Evolutionary conservation across 345 rosid species (phyloP), one percentile per base, ranked within the genome.

Genomic region (Hibiscus tridactylites): DNA sequence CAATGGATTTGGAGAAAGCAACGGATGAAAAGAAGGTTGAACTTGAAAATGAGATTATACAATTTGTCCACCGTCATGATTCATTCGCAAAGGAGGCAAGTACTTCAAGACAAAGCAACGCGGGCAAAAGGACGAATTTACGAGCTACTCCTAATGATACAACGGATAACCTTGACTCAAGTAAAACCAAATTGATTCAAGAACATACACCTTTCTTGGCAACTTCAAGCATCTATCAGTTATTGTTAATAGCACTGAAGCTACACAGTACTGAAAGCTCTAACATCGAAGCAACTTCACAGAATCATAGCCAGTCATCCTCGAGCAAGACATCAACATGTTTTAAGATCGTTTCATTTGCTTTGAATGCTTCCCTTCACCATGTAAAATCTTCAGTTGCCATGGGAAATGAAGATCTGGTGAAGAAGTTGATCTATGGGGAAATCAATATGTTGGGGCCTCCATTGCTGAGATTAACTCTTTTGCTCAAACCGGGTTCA

Each of bases 181-280:
- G 85, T 71, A 77, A 73, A 76, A 47, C 50, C 66, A 76, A 67
- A 62, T 71, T 77, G 60, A 64, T 65, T 63, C 88, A 79, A 65
- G 88, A 85, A 65, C 79, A 39, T 70, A 75, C 78, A 61, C 78
- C 86, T 47, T 88, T 85, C 79, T 79, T 91, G 83, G 71, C 92
- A 73, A 87, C 92, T 77, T 87, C 96, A 79, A 90, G 87, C 75
- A 82, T 92, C 70, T 79, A 76, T 76, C 90, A 87, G 82, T 70
- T 90, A 47, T 75, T 88, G 79, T 82, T 79, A 70, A 74, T 71
- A 68, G 73, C 71, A 0, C 71, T 87, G 71, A 76, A 81, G 65
- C 80, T 75, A 16, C 70, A 59, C 73, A 73, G 52, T 71, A 53
- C 54, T 70, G 88, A 78, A 72, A 37, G 73, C 72, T 77, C 72